Evolutionary conservation across 2,329 filamentous ascomycete genomes (phyloP), one percentile per base, ranked within the genome.

Genomic region (Dothistroma septosporum): DNA sequence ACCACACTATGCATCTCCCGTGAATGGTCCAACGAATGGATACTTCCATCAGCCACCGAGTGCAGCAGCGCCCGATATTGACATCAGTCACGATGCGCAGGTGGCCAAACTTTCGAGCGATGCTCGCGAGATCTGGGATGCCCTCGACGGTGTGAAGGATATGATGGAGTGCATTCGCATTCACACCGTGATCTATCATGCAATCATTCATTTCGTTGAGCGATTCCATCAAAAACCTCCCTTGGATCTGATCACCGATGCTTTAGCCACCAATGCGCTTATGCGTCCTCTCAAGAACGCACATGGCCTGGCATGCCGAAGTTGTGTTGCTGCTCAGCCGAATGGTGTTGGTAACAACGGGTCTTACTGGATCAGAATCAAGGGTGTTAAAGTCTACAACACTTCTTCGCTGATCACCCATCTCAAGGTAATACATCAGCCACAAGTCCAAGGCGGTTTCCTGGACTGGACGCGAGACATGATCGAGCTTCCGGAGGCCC

Each of bases 71-170:
- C n/a, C 32, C 22, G 44, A 6, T 6, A 31, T 54, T 22, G 53
- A 57, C 32, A 49, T 49, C 48, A 59, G 47, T 47, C 60, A 66
- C 32, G 64, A 64, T 46, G 61, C 54, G 10, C 66, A 70, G 47
- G 52, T 68, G 33, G 59, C 59, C 22, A 64, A 67, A 55, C 54
- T 90, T 61, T 80, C 81, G 10, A 77, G 75, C 47, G 80, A 82
- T 68, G 82, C 85, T 4, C 80, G 83, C 61, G 82, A 85, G 24
- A 74, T 88, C 37, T 92, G 88, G 87, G 82, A 83, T 63, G 75
- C 78, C 22, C 82, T 87, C 2, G 80, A 80, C 8, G 79, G 80
- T 2, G 77, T 90, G 63, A 84, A 84, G 66, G 82, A 86, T 55
- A 75, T 91, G 16, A 82, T 86, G 14, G 82, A 83, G 44, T 83